Evolutionary conservation across 306 rosid genomes (phyloP).

Genomic region (Leucaena leucocephala): DNA sequence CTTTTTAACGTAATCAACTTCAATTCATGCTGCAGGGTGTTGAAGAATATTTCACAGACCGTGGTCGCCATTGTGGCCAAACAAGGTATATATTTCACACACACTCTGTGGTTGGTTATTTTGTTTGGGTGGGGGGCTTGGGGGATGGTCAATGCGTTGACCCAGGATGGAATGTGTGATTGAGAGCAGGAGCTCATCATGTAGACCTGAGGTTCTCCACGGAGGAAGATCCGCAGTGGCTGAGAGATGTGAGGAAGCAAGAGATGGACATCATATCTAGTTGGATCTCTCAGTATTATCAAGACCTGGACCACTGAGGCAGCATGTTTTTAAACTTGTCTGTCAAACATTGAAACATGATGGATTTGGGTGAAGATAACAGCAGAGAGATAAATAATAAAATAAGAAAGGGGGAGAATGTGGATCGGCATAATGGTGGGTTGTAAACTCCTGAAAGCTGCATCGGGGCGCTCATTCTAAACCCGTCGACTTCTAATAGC

Average conservation of each 20-base stretch:
- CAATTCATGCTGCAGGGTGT: constrained; percentile 51
- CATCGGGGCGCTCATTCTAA: no score
- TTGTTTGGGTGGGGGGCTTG: no score
- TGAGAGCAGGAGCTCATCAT: constrained; percentile 82
- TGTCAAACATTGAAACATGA: no score
- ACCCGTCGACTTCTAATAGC: no score
- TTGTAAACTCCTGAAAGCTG: no score
- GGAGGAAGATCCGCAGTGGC: constrained; percentile 78
- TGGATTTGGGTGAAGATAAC: no score
- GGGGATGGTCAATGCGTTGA: not conserved
- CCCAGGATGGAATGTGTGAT: not conserved
- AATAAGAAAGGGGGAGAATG: no score
- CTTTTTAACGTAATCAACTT: not conserved
- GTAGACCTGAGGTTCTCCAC: constrained; percentile 77
- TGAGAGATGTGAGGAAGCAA: constrained; percentile 63
- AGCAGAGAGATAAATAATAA: no score
- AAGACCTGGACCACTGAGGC: constrained; percentile 35
- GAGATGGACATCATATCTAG: constrained; percentile 56
- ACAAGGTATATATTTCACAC: constrained; percentile 49
- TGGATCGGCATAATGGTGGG: no score
- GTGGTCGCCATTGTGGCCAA: constrained; percentile 78
- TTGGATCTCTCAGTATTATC: constrained; percentile 69
- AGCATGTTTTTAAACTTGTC: no score
- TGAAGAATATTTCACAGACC: constrained; percentile 63
- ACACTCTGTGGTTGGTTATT: not conserved